Base-by-base conservation (phyloP, 2,329 filamentous ascomycete genomes). In the Alternaria atra region DNA sequence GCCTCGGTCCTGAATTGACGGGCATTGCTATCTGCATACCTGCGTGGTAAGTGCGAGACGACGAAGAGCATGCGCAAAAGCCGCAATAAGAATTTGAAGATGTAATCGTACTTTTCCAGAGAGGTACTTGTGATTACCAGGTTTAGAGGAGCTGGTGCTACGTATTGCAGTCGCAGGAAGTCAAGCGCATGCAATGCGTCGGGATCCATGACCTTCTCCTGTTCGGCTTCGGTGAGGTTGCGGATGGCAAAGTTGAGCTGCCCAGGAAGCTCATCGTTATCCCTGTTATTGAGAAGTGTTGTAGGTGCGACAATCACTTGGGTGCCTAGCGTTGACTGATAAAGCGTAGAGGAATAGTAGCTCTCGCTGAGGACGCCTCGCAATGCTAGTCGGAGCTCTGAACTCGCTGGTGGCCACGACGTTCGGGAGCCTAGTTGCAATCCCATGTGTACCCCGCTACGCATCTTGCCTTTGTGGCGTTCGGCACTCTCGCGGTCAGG, bases 361-460 rank as follows among this genome's bases (percentile, higher is more conserved):
- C 88, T 92, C 65, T 97, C 94, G 2, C 86, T 85, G 6, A 98
- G 81, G 1, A 98, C 86, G 0, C 93, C 93, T 86, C 94, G 96
- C 17, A 99, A 83, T 0, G 92, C 92, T 5, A 98, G 84, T 9
- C 93, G 88, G n/a, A 99, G 81, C 76, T 98, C 95, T 0, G 94
- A 97, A 76, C 92, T 96, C 25, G 93, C 93, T 5, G 95, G 95
- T 27, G 95, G 95, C 95, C 95, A 98, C 32, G 85, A 92, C 56
- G 92, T 89, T 70, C 93, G 87, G 2, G 87, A 88, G n/a, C 91
- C 91, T 0, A 98, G 83, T 40, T 93, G 90, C 40, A 98, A 83
- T 1, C 95, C 94, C 84, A 97, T 94, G 13, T 50, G 87, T 82
- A 59, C 89, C 86, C 44, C 91, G 39, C 75, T 79, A 8, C 89